Evolutionary conservation across 2,329 filamentous ascomycete species (phyloP).

Genomic region (Xylaria sp.): DNA sequence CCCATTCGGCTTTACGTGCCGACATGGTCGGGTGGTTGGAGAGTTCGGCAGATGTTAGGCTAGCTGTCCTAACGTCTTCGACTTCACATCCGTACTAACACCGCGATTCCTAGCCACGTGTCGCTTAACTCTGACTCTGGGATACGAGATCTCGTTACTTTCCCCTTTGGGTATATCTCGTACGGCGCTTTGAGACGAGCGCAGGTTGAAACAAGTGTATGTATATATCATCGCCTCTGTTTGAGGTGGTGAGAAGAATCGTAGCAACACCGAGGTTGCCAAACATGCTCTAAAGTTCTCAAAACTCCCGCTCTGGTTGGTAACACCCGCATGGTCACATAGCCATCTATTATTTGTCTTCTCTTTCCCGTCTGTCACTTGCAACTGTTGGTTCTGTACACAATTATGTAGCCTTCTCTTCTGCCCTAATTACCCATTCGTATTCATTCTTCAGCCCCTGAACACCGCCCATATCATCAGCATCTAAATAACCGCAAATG

Average conservation of each 20-base stretch:
- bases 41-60: constrained; percentile 27
- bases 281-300: neutral
- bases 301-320: neutral
- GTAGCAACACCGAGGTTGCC: neutral
- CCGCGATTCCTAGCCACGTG: constrained; percentile 4
- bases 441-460: constrained; percentile 50
- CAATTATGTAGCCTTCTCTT: neutral
- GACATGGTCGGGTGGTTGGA: constrained; percentile 22
- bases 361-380: neutral
- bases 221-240: neutral
- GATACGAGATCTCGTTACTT: neutral
- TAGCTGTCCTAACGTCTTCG: neutral
- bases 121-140: neutral
- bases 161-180: neutral
- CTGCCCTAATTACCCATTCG: constrained; percentile 39
- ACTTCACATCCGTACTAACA: neutral
- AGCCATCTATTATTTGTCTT: neutral
- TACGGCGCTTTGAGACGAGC: neutral
- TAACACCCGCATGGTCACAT: constrained; percentile 2
- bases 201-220: neutral
- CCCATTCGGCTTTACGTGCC: constrained; percentile 24
- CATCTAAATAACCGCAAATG: constrained; percentile 53
- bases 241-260: neutral
- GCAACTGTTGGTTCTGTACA: neutral
- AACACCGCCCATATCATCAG: constrained; percentile 49